Conservation (phyloP, 108 stramenopile genomes). For the Phaeodactylum tricornutum region DNA sequence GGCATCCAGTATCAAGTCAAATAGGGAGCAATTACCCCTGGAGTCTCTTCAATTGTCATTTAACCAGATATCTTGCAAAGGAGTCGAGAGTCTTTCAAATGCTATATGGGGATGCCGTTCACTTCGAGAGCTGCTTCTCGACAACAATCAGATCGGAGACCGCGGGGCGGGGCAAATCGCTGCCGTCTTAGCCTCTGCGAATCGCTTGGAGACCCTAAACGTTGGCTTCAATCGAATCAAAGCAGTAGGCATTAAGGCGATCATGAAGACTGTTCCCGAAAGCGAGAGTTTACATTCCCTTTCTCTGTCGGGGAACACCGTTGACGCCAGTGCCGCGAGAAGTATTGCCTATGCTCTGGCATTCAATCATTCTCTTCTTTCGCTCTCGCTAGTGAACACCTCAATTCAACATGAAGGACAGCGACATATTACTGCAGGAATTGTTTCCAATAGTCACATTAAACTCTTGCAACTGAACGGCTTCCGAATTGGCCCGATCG, state of each 20-base stretch:
- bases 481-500: conserved; percentile 56
- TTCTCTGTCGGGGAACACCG: conserved; percentile 61
- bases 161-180: conserved; percentile 70
- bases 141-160: conserved; percentile 77
- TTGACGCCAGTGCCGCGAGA: conserved; percentile 63
- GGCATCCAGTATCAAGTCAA: conserved; percentile 52
- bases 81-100: conserved; percentile 66
- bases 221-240: conserved; percentile 75
- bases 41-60: conserved; percentile 72
- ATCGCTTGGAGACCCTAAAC: conserved; percentile 53
- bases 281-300: conserved; percentile 38
- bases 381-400: conserved; percentile 55
- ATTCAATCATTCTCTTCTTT: conserved; percentile 55
- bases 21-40: conserved; percentile 45
- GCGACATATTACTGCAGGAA: conserved; percentile 72
- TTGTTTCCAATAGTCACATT: conserved; percentile 67
- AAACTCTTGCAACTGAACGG: conserved; percentile 52
- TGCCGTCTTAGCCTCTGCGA: conserved; percentile 43
- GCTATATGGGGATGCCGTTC: conserved; percentile 72
- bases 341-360: conserved; percentile 75
- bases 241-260: conserved; percentile 47
- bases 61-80: conserved; percentile 63
- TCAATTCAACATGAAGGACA: conserved; percentile 58
- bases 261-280: conserved; percentile 76
- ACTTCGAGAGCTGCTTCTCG: conserved; percentile 63